Base-by-base conservation (phyloP, 768 basidiomycete genomes). In the Boletus rufocinnamomeus region DNA sequence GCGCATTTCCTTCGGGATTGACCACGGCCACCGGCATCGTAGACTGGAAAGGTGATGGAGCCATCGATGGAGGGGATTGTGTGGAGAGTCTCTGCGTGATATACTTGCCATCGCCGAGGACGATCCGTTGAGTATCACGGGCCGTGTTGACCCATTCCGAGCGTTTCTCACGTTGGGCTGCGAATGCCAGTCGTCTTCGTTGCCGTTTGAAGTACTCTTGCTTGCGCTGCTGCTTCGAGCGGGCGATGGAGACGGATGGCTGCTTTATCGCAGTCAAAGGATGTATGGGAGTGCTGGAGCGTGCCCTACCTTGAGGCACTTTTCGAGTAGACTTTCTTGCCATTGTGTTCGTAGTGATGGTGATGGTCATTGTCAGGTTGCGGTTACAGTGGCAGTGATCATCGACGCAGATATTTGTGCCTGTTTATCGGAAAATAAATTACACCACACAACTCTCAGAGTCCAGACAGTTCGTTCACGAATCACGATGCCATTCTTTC, bases 81-180 rank as follows among this genome's bases (percentile, higher is more conserved):
- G 59, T 49, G n/a, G 61, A 50, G 23, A 58, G 49, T 46, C 47
- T 62, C 58, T 72, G 72, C 61, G 73, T 69, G 54, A 68, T 65
- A 68, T 78, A 78, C 71, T 75, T 69, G 62, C 77, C 77, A 68
- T 77, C 71, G 19, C 76, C 77, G 55, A 75, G 67, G 54, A 77
- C 69, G 50, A 78, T 75, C 50, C 61, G 61, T 47, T 71, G 70
- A 6, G 77, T 78, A 59, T 77, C 77, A 40, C 47, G 57, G 27
- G 77, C 77, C 1, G 66, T 72, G 46, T 66, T 61, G 19, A 67
- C 67, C 75, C 76, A 76, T 49, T 63, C 56, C 10, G 66, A 68
- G 25, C 71, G 70, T 47, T 58, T 70, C 55, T 63, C 44, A 52
- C 67, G 69, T 17, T 61, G 71, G 9, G 61, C 60, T 43, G 63